Evolutionary conservation across 202 grass and related monocot species (phyloP).

Genomic region (Panicum virgatum): DNA sequence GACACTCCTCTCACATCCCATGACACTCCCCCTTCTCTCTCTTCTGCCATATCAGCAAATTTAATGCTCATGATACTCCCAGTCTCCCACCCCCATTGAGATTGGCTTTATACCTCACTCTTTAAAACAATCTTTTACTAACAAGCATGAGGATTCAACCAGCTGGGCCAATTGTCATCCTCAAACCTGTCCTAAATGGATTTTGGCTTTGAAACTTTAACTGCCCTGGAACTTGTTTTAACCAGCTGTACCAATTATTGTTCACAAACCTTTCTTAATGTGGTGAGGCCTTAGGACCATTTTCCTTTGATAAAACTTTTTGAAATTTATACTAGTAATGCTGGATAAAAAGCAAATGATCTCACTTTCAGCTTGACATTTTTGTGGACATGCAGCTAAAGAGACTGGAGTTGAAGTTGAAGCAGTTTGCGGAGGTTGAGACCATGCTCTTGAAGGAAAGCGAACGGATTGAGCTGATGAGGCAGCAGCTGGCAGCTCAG

Average conservation of each 20-base stretch:
- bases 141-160: not conserved
- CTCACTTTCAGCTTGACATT: not conserved
- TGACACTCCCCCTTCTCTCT: too few relatives aligned
- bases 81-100: too few relatives aligned
- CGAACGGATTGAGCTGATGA: conserved; percentile 63
- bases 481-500: conserved; percentile 65
- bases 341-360: not conserved
- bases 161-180: not conserved
- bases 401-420: conserved; percentile 95
- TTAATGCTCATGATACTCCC: too few relatives aligned
- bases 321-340: not conserved
- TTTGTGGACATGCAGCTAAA: conserved; percentile 64
- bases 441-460: conserved; percentile 88
- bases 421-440: conserved; percentile 94
- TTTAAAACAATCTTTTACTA: not conserved
- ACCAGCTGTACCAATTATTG: not conserved
- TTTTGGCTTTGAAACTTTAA: conserved; percentile 14
- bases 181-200: not conserved
- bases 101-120: not conserved
- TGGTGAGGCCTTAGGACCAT: not conserved
- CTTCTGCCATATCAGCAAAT: too few relatives aligned
- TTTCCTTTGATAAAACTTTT: not conserved
- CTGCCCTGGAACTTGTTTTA: conserved; percentile 12
- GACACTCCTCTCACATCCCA: too few relatives aligned
- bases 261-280: not conserved